phyloP scores from a whole-genome alignment of 2,329 filamentous ascomycete species.

The Sclerotinia glacialis region DNA sequence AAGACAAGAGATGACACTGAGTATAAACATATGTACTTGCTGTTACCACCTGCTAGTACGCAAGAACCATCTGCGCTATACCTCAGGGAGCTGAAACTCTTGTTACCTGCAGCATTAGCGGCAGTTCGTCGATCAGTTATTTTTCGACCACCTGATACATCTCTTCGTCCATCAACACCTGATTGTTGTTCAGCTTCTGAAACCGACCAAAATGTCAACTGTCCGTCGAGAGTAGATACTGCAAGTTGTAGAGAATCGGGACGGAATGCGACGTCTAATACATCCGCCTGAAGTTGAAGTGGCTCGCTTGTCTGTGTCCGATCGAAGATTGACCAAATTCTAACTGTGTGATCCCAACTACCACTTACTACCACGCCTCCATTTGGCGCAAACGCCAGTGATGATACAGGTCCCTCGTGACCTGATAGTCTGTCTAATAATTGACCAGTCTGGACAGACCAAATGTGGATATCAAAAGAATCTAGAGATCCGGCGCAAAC shows the following conservation, averaged over 20 bases:
- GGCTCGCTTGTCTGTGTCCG: constrained; percentile 94
- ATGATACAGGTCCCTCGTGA: constrained; percentile 90
- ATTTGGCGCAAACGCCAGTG: constrained; percentile 83
- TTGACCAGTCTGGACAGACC: constrained; percentile 97
- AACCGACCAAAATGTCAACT: constrained; percentile 92
- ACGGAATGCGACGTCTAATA: constrained; percentile 80
- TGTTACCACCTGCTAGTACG: constrained; percentile 86
- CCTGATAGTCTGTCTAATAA: constrained; percentile 86
- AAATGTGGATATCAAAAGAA: constrained; percentile 96
- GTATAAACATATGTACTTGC: constrained; percentile 98
- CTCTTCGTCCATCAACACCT: constrained; percentile 83
- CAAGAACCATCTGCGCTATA: constrained; percentile 94
- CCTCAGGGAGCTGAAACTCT: constrained; percentile 80
- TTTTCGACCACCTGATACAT: constrained; percentile 89
- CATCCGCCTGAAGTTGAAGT: constrained; percentile 85
- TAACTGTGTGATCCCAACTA: constrained; percentile 93
- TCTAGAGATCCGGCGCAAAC: constrained; percentile 93
- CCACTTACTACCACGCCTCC: constrained; percentile 82
- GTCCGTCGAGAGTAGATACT: constrained; percentile 88
- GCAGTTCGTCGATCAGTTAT: constrained; percentile 84
- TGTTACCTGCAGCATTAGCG: constrained; percentile 85
- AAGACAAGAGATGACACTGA: constrained; percentile 90
- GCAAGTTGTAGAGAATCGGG: constrained; percentile 90
- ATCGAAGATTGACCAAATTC: constrained; percentile 94
- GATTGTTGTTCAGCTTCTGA: constrained; percentile 82